Conservation (phyloP, 2,329 filamentous ascomycete species). For the Penicillium verrucosum region DNA sequence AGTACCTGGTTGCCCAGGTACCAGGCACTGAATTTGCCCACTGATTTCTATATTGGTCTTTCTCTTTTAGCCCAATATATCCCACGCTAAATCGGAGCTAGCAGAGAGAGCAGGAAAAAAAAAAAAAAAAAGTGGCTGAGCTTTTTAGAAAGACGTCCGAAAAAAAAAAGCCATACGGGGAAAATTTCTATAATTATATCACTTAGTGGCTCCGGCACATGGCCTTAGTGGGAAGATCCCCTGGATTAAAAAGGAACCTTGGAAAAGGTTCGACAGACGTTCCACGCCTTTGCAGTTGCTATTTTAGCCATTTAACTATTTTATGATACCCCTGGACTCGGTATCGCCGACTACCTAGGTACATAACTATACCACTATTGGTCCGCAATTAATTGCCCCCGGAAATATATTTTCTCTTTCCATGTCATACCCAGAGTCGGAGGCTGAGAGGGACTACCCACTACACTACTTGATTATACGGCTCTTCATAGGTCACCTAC, state of each 20-base stretch:
- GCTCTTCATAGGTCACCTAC: neutral
- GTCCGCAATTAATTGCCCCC: neutral
- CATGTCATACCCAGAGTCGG: neutral
- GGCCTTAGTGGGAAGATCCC: conserved; percentile 3
- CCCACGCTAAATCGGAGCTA: neutral
- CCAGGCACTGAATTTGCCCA: neutral
- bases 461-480: neutral
- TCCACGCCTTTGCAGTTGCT: conserved; percentile 6
- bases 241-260: neutral
- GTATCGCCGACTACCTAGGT: neutral
- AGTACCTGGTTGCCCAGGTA: neutral
- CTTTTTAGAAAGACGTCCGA: neutral
- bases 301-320: neutral
- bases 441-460: neutral
- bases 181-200: conserved; percentile 7
- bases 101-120: neutral
- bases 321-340: neutral
- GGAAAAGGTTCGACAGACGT: conserved; percentile 7
- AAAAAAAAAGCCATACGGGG: neutral
- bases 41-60: neutral
- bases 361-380: neutral
- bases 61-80: neutral
- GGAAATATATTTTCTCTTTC: neutral
- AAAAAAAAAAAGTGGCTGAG: conserved; percentile 1
- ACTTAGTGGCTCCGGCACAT: conserved; percentile 5